Evolutionary conservation across 2,329 filamentous ascomycete species (phyloP), one percentile per base, ranked within the genome.

Genomic region (Aspergillus pseudotamarii): DNA sequence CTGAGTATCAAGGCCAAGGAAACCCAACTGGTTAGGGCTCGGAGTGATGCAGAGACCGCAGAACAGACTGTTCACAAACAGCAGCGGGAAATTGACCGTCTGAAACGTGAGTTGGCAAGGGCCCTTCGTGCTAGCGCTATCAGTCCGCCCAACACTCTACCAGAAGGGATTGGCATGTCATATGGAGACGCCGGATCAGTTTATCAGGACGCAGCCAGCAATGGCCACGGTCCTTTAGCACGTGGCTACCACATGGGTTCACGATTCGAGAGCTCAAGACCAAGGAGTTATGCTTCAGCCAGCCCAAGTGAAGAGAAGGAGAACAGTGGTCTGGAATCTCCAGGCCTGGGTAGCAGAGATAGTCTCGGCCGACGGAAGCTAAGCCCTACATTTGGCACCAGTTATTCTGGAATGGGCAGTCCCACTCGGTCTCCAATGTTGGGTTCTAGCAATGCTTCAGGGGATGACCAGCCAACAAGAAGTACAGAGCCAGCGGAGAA

Each of bases 1-100:
- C 84, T 99, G 48, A 95, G 93, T 70, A 96, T 99, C 81, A 98
- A 98, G 78, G 95, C 95, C 16, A 99, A 99, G 79, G 95, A 99
- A 78, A 98, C 95, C 3, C 95, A 99, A 72, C 86, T 99, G 6
- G 94, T 98, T 11, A 90, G 95, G 51, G 94, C 95, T 12, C 87
- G 94, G 60, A 93, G 91, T 68, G 95, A 99, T 73, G 91, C 91
- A 36, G 94, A 98, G 76, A 89, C 92, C 0, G 92, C 94, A 0
- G 93, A 97, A 75, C 89, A 93, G 71, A 90, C 89, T 63, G 93
- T 95, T 58, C 92, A 95, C 65, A 90, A 92, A 62, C 86, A 97
- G 59, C 86, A 91, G 66, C 88, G 94, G 59, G 95, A 99, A 79
- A 90, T 97, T 54, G 95, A 99, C 69, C 88, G 95, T 59, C 84